A percentile compares a stretch with the other conserved stretches of the same genome.
Conservation (phyloP, 495 filamentous ascomycete species). For the Penicillium argentinense region DNA sequence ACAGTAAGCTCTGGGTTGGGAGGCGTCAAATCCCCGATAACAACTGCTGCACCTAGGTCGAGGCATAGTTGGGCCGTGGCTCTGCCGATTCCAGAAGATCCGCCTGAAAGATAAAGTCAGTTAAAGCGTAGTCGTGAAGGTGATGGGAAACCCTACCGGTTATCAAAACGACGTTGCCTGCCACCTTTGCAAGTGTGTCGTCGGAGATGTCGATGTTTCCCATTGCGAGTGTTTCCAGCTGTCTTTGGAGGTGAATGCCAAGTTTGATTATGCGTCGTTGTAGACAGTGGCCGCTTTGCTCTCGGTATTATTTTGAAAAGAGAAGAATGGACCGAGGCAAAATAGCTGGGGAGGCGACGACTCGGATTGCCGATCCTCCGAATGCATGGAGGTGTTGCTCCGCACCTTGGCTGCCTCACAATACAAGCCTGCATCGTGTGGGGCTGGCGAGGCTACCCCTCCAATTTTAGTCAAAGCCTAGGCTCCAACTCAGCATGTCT, state of each 20-base stretch:
- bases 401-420: slow-evolving; percentile 5
- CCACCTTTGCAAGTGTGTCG: slow-evolving; percentile 21
- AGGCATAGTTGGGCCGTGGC: slow-evolving; percentile 47
- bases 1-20: slow-evolving; percentile 21
- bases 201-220: slow-evolving; percentile 12
- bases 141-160: slow-evolving; percentile 36
- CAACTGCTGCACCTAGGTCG: slow-evolving; percentile 43
- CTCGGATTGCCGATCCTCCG: slow-evolving; percentile 1
- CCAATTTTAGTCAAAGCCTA: too few relatives aligned
- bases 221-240: slow-evolving; percentile 10
- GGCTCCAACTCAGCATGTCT: too few relatives aligned
- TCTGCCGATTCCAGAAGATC: slow-evolving; percentile 50
- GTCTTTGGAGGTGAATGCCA: background rate
- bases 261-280: background rate
- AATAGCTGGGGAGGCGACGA: too few relatives aligned
- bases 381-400: background rate
- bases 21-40: slow-evolving; percentile 40
- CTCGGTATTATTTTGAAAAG: too few relatives aligned
- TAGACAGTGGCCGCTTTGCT: background rate
- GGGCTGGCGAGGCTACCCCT: background rate
- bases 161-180: slow-evolving; percentile 47
- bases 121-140: background rate
- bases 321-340: too few relatives aligned
- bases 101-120: slow-evolving; percentile 34
- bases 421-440: too few relatives aligned